Percentiles rank a stretch among this genome's conserved stretches.
Evolutionary conservation across 2,329 filamentous ascomycete species (phyloP).

Genomic region (Stachybotrys elegans): DNA sequence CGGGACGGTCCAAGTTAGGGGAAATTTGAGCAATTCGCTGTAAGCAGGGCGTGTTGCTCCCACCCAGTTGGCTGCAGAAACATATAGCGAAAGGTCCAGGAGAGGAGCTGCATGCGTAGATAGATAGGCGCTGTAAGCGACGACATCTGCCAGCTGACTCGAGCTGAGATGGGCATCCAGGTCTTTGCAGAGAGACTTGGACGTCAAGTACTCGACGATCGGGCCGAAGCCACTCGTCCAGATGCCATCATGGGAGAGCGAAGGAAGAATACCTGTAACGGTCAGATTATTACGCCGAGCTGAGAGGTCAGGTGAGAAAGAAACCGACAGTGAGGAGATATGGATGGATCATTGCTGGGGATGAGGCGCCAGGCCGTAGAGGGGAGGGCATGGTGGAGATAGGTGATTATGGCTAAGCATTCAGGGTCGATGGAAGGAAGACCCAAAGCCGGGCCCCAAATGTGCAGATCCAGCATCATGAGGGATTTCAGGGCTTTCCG

Average conservation of each 20-base stretch:
- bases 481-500: neutral
- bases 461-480: slow-evolving; percentile 61
- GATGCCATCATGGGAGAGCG: slow-evolving; percentile 43
- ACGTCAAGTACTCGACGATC: slow-evolving; percentile 53
- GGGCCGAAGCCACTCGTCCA: slow-evolving; percentile 57
- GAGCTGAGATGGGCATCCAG: slow-evolving; percentile 35
- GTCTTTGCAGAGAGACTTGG: slow-evolving; percentile 25
- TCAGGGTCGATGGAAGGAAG: slow-evolving; percentile 88
- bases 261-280: slow-evolving; percentile 47
- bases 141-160: slow-evolving; percentile 38
- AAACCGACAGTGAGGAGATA: slow-evolving; percentile 64
- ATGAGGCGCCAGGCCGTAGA: slow-evolving; percentile 62
- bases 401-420: slow-evolving; percentile 79
- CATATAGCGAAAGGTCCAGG: slow-evolving; percentile 82
- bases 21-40: slow-evolving; percentile 74
- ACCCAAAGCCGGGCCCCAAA: slow-evolving; percentile 86
- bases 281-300: slow-evolving; percentile 17
- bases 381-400: slow-evolving; percentile 61
- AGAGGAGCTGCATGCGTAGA: slow-evolving; percentile 70
- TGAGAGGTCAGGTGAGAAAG: slow-evolving; percentile 9
- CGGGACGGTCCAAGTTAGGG: slow-evolving; percentile 82
- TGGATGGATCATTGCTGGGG: slow-evolving; percentile 65
- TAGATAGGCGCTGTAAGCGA: slow-evolving; percentile 63
- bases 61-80: slow-evolving; percentile 84
- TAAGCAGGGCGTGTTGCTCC: slow-evolving; percentile 74